Evolutionary conservation across 2,329 filamentous ascomycete species (phyloP), one percentile per base, ranked within the genome.

Genomic region (Ceratocystis alfenasii): DNA sequence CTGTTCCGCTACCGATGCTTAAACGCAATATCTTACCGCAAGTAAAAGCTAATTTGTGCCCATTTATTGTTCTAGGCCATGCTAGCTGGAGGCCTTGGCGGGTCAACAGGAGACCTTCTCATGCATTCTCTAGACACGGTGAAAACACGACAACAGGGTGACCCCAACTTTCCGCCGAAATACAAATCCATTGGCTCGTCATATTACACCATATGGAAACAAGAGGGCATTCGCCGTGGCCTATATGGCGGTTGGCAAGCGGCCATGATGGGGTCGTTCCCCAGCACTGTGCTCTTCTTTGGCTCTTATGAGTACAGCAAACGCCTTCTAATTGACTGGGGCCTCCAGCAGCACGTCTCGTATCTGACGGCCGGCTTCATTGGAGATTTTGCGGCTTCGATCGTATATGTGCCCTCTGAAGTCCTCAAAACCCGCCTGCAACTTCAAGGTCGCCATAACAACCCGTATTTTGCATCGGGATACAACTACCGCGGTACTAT

Each of bases 111-210:
- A 67, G 94, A 99, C 76, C 88, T 99, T 83, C 80, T 99, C 70
- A 99, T 99, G 94, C 94, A 99, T 78, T 97, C 93, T 59, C 83
- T 99, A 73, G 94, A 99, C 76, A 99, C 94, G 0, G 94, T 99
- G 72, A 99, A 99, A 78, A 99, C 94, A 60, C 85, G 94, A 71
- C 95, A 99, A 75, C 94, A 99, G 77, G 94, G 93, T 72, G 94
- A 97, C 73, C 92, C 93, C 57, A 88, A 94, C 74, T 83, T 96
- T 68, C 94, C 94, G 25, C 88, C 94, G 1, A 95, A 89, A 77
- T 99, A 99, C 77, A 87, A 88, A 10, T 93, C 90, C 17, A 86
- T 97, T 75, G 89, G 88, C 48, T 89, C 88, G 67, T 94, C 93
- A 3, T 99, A 97, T 77, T 84, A 88, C 73, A 97, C 88, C 50